These are phyloP conservation scores for Colletotrichum sojae DNA, from an alignment of 2,329 filamentous ascomycete species.

Conservation along the genomic window DNA sequence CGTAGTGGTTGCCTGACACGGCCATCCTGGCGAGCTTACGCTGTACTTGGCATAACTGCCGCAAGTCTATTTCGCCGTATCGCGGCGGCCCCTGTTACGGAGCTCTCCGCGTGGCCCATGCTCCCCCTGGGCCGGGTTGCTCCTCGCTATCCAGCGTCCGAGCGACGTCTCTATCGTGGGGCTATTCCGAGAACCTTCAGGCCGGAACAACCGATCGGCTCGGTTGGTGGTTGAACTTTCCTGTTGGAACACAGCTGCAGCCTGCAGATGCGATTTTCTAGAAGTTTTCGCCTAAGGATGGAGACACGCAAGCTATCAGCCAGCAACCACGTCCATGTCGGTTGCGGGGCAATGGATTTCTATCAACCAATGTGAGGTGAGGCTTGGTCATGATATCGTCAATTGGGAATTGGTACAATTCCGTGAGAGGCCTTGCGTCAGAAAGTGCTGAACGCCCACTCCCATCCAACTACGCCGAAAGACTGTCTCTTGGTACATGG, in stretches of 20 bases:
- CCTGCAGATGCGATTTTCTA: too few species aligned
- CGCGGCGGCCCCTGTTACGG: neutral
- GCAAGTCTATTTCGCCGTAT: neutral
- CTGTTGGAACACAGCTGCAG: too few species aligned
- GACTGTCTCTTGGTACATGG: conserved; percentile 33
- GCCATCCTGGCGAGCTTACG: neutral
- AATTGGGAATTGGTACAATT: conserved; percentile 16
- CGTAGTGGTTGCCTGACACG: neutral
- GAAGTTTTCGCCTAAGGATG: too few species aligned
- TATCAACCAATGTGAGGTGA: neutral
- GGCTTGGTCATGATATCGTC: conserved; percentile 21
- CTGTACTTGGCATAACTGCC: too few species aligned
- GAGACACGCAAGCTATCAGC: neutral
- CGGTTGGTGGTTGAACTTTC: neutral
- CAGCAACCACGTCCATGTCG: too few species aligned
- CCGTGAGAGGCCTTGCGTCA: conserved; percentile 1
- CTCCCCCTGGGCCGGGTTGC: neutral
- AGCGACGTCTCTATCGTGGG: neutral
- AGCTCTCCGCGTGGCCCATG: conserved; percentile 1
- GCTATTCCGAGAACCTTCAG: conserved; percentile 18
- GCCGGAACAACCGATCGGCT: neutral
- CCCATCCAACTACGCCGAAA: conserved; percentile 21
- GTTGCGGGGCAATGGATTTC: neutral
- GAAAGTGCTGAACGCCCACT: neutral
- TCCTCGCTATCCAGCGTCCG: neutral